Percentiles rank a stretch among this genome's conserved stretches.
These are phyloP conservation scores for Macadamia integrifolia DNA, from an alignment of 164 flowering plant species.

Conservation along the genomic window DNA sequence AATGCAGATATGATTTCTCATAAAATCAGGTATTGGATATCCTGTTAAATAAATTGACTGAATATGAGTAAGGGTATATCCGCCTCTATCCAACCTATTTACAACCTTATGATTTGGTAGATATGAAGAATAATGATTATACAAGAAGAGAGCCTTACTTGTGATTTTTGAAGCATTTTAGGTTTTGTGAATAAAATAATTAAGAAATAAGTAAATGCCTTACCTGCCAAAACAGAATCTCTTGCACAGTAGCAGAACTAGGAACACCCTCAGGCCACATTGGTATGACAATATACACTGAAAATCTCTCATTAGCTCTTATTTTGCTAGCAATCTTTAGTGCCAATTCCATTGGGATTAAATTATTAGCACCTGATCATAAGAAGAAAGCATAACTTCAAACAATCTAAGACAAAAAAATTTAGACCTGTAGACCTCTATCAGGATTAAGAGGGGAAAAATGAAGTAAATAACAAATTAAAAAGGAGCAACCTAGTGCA, in stretches of 20 bases:
- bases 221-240: constrained; percentile 92
- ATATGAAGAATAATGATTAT: too few species aligned
- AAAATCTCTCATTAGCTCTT: constrained; percentile 78
- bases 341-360: constrained; percentile 85
- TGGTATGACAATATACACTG: constrained; percentile 72
- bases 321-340: constrained; percentile 72
- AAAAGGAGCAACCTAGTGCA: too few species aligned
- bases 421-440: background rate
- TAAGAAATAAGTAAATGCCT: background rate
- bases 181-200: background rate
- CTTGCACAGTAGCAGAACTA: constrained; percentile 58
- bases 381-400: constrained; percentile 5
- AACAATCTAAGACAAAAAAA: background rate
- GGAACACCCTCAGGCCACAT: constrained; percentile 92
- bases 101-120: too few species aligned
- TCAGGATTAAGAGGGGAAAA: background rate
- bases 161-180: too few species aligned
- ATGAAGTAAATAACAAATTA: background rate
- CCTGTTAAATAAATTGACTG: too few species aligned
- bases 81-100: too few species aligned
- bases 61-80: too few species aligned
- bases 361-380: constrained; percentile 70
- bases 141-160: too few species aligned
- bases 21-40: too few species aligned
- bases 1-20: too few species aligned